phyloP scores from a whole-genome alignment of 73 alveolate genomes.

The Paramecium tetraurelia region DNA sequence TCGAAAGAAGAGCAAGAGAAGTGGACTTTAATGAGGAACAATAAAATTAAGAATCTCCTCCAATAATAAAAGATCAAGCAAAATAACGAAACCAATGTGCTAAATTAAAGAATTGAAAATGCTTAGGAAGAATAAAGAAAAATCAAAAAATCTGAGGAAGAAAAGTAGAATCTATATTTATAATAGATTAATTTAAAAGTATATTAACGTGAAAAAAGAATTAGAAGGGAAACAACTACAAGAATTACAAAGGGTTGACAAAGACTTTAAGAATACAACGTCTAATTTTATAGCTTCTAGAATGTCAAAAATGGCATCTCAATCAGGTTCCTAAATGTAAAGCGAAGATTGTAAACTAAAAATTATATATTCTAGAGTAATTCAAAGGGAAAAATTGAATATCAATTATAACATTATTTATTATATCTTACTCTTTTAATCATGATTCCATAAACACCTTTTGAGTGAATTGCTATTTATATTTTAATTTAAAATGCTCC shows the following conservation, averaged over 20 bases:
- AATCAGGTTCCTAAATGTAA: not conserved
- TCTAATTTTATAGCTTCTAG: not conserved
- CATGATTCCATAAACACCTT: not conserved
- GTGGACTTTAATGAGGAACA: conserved; percentile 42
- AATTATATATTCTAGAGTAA: not conserved
- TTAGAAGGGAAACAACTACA: conserved; percentile 43
- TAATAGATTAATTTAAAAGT: conserved; percentile 9
- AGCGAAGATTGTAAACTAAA: conserved; percentile 2
- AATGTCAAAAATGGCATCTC: conserved; percentile 6
- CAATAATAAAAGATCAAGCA: not conserved
- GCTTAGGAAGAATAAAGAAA: conserved; percentile 51
- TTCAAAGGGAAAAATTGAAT: not conserved
- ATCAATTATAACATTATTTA: not conserved
- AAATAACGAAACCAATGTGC: conserved; percentile 12
- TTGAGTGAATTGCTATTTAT: not conserved
- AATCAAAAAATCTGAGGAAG: conserved; percentile 31
- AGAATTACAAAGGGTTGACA: conserved; percentile 35
- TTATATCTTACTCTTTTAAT: not conserved
- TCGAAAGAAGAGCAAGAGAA: conserved; percentile 51
- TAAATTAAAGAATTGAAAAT: conserved; percentile 38
- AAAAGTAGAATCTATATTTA: not conserved
- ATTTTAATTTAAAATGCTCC: not conserved
- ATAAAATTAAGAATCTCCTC: conserved; percentile 40
- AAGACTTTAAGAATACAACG: conserved; percentile 20
- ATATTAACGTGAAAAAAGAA: conserved; percentile 47